Conservation (phyloP, 768 basidiomycete species). For the Cubamyces sp. region DNA sequence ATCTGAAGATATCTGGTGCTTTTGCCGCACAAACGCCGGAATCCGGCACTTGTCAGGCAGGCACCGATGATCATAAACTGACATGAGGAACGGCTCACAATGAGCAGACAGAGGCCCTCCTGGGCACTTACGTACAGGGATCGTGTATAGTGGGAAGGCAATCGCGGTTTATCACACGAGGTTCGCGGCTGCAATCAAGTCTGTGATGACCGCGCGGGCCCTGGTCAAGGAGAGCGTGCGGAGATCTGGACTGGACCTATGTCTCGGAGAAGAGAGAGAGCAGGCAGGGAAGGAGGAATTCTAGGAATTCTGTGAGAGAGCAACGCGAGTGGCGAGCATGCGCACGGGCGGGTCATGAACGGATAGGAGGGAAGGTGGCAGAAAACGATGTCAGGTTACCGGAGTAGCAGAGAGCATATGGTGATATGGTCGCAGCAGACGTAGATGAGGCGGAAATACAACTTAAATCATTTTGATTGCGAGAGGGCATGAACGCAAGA, state of each 20-base stretch:
- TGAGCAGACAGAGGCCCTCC: neutral
- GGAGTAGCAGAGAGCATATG: constrained; percentile 4
- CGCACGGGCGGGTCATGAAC: constrained; percentile 1
- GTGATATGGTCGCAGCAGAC: constrained; percentile 4
- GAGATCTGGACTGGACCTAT: neutral
- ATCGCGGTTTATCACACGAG: constrained; percentile 17
- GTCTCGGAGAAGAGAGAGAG: neutral
- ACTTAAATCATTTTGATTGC: neutral
- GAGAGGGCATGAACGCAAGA: neutral
- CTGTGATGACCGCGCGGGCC: constrained; percentile 11
- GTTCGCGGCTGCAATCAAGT: constrained; percentile 15
- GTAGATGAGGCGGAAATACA: no score
- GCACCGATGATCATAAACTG: neutral
- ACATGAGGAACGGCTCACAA: neutral
- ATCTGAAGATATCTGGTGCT: neutral
- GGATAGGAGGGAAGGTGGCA: constrained; percentile 1
- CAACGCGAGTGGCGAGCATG: neutral
- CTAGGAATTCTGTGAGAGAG: neutral
- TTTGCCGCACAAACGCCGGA: constrained; percentile 6
- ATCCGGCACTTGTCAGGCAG: neutral
- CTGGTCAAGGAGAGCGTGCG: neutral
- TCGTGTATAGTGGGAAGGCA: constrained; percentile 13
- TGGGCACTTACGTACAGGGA: constrained; percentile 19
- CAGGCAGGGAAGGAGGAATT: neutral
- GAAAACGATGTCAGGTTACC: neutral